Evolutionary conservation across 2,329 filamentous ascomycete species (phyloP), one percentile per base, ranked within the genome.

Genomic region (Curvularia eragrostidis): DNA sequence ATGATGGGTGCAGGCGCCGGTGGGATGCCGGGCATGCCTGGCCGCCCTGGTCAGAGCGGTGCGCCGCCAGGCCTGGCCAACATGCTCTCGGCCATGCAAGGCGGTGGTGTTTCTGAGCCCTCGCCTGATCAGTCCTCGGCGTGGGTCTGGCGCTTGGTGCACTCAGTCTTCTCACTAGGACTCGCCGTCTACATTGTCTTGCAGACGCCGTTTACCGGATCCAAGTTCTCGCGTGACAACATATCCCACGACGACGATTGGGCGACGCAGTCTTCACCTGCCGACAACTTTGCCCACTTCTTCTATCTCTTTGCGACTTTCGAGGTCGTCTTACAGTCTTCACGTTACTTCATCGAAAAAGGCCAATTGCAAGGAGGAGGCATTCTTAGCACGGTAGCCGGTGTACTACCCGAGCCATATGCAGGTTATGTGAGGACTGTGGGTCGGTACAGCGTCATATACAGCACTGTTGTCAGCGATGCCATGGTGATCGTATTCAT

Each of bases 281-380:
- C 77, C 15, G 76, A 77, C 47, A 69, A 75, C 34, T 79, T 81
- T 39, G 80, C 80, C 44, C 82, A 83, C 60, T 89, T 93, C 77
- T 93, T 94, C 76, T 91, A 88, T 80, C 83, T 90, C n/a, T 95
- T 94, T 72, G 88, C 90, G 5, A 91, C 90, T 0, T 88, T 86
- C 30, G 90, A 95, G 78, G 83, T 91, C 10, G 73, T 91, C 52
- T 80, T 94, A 62, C 85, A 94, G 63, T 89, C 87, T 1, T 87
- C 85, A 28, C 82, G 90, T 23, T 91, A 89, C 73, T 87, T 92
- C 65, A 71, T 91, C 50, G 89, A 92, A 67, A 86, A 85, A 65
- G 84, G 84, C 26, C 77, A 78, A 59, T 73, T 84, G 44, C 84
- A 85, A 59, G 85, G 84, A 3, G 77, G 80, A 24, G 89, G 89